phyloP scores from a whole-genome alignment of 2,329 filamentous ascomycete genomes.

The Penicillium sp. region DNA sequence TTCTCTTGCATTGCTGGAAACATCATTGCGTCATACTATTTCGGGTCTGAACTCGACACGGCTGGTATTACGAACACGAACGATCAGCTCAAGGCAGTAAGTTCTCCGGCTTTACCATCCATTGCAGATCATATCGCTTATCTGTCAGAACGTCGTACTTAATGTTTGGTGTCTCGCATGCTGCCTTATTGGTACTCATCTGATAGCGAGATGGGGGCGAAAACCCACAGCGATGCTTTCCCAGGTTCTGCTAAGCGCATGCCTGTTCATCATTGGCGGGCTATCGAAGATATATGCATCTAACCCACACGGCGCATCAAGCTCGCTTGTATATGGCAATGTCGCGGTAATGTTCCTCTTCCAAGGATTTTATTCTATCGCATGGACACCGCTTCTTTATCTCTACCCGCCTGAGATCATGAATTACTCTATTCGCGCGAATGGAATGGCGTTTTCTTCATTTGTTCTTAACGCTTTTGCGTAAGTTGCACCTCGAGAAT shows the following conservation, averaged over 20 bases:
- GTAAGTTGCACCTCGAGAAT: conserved; percentile 8
- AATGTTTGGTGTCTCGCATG: conserved; percentile 52
- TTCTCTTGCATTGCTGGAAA: conserved; percentile 41
- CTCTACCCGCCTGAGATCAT: conserved; percentile 54
- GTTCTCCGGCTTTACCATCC: not conserved
- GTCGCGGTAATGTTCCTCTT: conserved; percentile 55
- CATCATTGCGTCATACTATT: conserved; percentile 45
- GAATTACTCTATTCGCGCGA: conserved; percentile 52
- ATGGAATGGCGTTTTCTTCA: conserved; percentile 45
- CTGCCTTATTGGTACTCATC: conserved; percentile 45
- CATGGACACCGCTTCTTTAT: conserved; percentile 51
- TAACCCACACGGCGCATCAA: conserved; percentile 18
- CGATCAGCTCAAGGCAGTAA: conserved; percentile 44
- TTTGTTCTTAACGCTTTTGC: conserved; percentile 25
- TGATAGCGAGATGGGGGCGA: conserved; percentile 46
- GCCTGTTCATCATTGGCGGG: conserved; percentile 54
- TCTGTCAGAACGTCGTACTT: conserved; percentile 49
- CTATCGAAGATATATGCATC: conserved; percentile 45
- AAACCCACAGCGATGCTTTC: conserved; percentile 46
- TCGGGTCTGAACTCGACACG: conserved; percentile 45
- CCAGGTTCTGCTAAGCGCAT: conserved; percentile 40
- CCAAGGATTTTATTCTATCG: conserved; percentile 53
- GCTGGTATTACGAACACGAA: conserved; percentile 48
- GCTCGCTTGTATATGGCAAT: conserved; percentile 41
- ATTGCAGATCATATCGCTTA: not conserved